A percentile compares a stretch with the other conserved stretches of the same genome.
Conservation (phyloP, 139 green algal species). For the Ostreobium quekettii region DNA sequence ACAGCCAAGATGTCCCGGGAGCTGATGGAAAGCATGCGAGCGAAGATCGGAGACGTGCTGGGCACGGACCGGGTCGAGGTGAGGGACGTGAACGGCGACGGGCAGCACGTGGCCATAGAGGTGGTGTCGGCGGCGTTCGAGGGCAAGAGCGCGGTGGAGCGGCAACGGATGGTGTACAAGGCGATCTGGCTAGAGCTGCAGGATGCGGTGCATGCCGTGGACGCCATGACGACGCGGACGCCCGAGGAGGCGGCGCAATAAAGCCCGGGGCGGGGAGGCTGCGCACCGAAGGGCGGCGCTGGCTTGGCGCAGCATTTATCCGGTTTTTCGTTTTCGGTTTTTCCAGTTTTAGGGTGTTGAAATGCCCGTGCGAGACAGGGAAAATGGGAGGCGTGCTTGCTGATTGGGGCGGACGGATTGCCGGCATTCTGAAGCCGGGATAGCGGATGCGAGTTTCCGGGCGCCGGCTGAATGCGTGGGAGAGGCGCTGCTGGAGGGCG, state of each 20-base stretch:
- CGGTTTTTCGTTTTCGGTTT: too few species aligned
- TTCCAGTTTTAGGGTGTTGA: too few species aligned
- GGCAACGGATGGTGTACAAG: constrained; percentile 84
- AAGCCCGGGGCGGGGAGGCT: too few species aligned
- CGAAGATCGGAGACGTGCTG: constrained; percentile 34
- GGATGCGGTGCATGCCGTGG: constrained; percentile 72
- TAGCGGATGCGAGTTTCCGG: too few species aligned
- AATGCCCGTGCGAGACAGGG: too few species aligned
- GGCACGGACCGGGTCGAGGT: constrained; percentile 43
- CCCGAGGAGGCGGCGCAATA: constrained; percentile 50
- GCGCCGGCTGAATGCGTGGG: too few species aligned
- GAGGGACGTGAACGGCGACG: constrained; percentile 66
- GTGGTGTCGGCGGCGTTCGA: constrained; percentile 64
- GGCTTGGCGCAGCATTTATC: too few species aligned
- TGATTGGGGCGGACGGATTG: too few species aligned
- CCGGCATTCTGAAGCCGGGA: too few species aligned
- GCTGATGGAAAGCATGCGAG: constrained; percentile 25
- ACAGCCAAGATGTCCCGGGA: constrained; percentile 18
- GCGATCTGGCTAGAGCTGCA: constrained; percentile 80
- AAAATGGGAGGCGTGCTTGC: too few species aligned
- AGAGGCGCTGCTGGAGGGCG: too few species aligned
- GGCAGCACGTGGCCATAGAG: constrained; percentile 68
- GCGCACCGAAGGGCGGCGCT: too few species aligned
- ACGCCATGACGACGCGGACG: constrained; percentile 70
- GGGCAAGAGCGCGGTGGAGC: constrained; percentile 57